These are phyloP conservation scores for Ramalina intermedia DNA, from an alignment of 495 filamentous ascomycete genomes.

Conservation along the genomic window DNA sequence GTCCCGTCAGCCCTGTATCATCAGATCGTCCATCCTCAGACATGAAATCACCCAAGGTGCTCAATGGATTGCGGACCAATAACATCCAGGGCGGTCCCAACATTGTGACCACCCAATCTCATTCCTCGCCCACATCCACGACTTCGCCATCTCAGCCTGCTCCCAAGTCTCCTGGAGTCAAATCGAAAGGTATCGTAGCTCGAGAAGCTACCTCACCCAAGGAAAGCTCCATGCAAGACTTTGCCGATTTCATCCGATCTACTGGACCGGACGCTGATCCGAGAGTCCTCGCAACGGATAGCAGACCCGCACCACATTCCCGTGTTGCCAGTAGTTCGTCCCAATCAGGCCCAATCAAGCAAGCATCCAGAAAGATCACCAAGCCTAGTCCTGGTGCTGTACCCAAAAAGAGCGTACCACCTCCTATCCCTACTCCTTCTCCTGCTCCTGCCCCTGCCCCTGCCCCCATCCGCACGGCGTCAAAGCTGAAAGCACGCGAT, in stretches of 20 bases:
- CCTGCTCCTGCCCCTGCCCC: neutral
- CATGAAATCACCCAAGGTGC: constrained; percentile 9
- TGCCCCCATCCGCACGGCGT: constrained; percentile 10
- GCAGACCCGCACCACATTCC: neutral
- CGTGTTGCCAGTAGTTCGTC: constrained; percentile 2
- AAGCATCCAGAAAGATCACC: constrained; percentile 9
- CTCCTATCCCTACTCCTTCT: neutral
- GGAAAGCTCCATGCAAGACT: constrained; percentile 53
- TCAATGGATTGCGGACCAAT: constrained; percentile 17
- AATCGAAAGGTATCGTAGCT: constrained; percentile 1
- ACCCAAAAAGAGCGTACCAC: neutral
- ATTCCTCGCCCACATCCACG: neutral
- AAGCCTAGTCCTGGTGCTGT: constrained; percentile 6
- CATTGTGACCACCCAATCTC: neutral
- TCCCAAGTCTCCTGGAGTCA: constrained; percentile 15
- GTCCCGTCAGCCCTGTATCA: constrained; percentile 4
- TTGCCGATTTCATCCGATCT: constrained; percentile 74
- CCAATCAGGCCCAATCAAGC: neutral
- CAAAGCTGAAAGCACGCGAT: constrained; percentile 54
- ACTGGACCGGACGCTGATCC: constrained; percentile 49
- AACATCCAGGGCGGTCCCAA: constrained; percentile 2
- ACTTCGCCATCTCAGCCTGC: constrained; percentile 15
- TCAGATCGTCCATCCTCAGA: constrained; percentile 18
- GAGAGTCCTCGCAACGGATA: neutral
- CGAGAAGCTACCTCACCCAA: constrained; percentile 15